Base-by-base conservation (phyloP, 2,329 filamentous ascomycete species). In the Alternaria rosae region DNA sequence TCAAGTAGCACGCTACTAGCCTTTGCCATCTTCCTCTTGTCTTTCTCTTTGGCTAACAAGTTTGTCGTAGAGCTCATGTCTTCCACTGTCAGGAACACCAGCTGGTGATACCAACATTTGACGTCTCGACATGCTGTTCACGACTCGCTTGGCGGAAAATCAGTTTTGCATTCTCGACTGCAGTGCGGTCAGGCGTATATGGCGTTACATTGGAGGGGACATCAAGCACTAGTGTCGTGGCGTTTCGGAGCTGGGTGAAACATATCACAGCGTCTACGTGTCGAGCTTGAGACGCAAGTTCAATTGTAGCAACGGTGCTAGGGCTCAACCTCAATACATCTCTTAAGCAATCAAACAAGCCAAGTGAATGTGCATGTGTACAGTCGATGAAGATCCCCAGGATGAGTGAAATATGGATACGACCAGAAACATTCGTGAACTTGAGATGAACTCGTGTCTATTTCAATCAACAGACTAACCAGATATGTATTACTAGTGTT, bases 1-100 rank as follows among this genome's bases (percentile, higher is more conserved):
- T 54, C 75, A 77, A 66, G 65, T 77, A 50, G 73, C 76, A 57
- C 74, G 75, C 73, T 78, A 78, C 69, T 78, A 72, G 67, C 61
- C 28, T 25, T 44, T 62, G 30, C 42, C 3, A 5, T 11, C 30
- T 26, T 51, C 38, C 26, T 32, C 28, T 28, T 43, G 42, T 51
- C 48, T 35, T 23, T 28, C 20, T 38, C 25, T 68, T 42, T 61
- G 53, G 63, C 64, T 74, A 57, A 72, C 57, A 47, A 17, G 52
- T 58, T 58, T 60, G 53, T 45, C 25, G 25, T 63, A 72, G 71
- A 62, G 50, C 64, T 61, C 51, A 65, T 51, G 57, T 66, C 65
- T 21, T 56, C 54, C 13, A 65, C 69, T 15, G 53, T 45, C 52
- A 60, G 64, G 61, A 54, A 68, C 25, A 56, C 57, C 15, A 70